These are phyloP conservation scores for Glutinoglossum americanum DNA, from an alignment of 495 filamentous ascomycete genomes.

Conservation along the genomic window DNA sequence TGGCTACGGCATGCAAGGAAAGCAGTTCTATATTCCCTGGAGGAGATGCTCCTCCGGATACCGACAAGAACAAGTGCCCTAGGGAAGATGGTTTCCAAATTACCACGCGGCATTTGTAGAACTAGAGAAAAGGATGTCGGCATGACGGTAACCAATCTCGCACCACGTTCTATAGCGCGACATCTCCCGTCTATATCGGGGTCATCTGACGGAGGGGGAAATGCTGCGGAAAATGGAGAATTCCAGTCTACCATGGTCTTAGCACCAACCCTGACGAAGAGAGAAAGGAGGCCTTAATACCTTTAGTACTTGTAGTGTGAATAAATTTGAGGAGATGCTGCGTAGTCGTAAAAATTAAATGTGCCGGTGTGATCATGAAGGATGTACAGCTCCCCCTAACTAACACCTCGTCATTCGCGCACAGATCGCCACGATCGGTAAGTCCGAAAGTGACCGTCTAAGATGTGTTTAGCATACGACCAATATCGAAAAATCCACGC, in stretches of 20 bases:
- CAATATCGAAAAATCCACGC: slow-evolving; percentile 8
- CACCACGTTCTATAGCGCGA: slow-evolving; percentile 77
- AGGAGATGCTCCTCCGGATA: slow-evolving; percentile 56
- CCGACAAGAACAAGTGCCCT: slow-evolving; percentile 80
- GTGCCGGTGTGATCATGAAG: slow-evolving; percentile 56
- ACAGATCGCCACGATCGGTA: slow-evolving; percentile 52
- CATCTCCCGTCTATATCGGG: slow-evolving; percentile 85
- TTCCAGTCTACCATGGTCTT: not conserved
- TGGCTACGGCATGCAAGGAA: slow-evolving; percentile 78
- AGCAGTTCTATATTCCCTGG: slow-evolving; percentile 59
- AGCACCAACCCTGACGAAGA: not conserved
- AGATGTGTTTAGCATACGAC: not conserved
- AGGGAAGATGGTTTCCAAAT: slow-evolving; percentile 87
- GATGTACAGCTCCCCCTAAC: slow-evolving; percentile 68
- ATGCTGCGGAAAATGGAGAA: slow-evolving; percentile 22
- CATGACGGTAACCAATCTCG: slow-evolving; percentile 68
- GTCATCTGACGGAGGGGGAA: slow-evolving; percentile 70
- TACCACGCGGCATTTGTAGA: slow-evolving; percentile 85
- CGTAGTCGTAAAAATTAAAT: slow-evolving; percentile 79
- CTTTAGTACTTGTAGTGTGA: slow-evolving; percentile 45
- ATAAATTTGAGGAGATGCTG: slow-evolving; percentile 86
- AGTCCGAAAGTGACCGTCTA: slow-evolving; percentile 33
- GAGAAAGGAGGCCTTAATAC: slow-evolving; percentile 21
- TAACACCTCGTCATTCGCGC: slow-evolving; percentile 49
- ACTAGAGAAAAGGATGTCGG: slow-evolving; percentile 64